Evolutionary conservation across 352 stramenopile species (phyloP), one percentile per base, ranked within the genome.

Genomic region (Globisporangium paddicum): DNA sequence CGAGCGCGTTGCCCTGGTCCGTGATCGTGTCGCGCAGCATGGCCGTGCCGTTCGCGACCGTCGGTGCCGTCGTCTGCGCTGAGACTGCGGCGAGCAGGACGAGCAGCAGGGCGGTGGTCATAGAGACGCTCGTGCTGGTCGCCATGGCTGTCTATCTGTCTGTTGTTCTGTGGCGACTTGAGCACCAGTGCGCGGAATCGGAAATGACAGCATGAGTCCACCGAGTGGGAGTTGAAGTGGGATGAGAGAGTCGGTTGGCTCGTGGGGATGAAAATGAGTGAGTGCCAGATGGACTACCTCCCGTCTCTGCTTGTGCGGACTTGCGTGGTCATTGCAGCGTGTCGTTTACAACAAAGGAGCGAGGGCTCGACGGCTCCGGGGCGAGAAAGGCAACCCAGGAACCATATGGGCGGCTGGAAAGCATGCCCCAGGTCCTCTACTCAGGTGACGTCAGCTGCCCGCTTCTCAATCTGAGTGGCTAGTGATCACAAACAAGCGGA

Each of bases 131-230:
- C 41, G 23, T 47, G n/a, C 8, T 47, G 7, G 21, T 49, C 19
- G 44, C 6, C 44, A 49, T 49, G 9, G 42, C 21, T 32, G 11
- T 13, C n/a, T 18, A 23, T 41, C 37, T 16, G 52, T 11, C n/a
- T 35, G 40, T 25, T 40, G 38, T 26, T 25, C 21, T 30, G 18
- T 42, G n/a, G 21, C 21, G 32, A 9, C 19, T 40, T 28, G 18
- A 41, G 18, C n/a, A 19, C 0, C 4, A 28, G 18, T 2, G 47
- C 26, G 30, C 16, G 5, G 10, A 10, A 19, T 55, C 23, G 5
- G 48, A 30, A 54, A 54, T 55, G 48, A 30, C 44, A 32, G n/a
- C n/a, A n/a, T n/a, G n/a, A n/a, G n/a, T n/a, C n/a, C n/a, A 50
- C 23, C 19, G 44, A 50, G 44, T n/a, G 19, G n/a, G n/a, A 18